phyloP scores from a whole-genome alignment of 805 yeast genomes.

The Myxozyma neotropica region DNA sequence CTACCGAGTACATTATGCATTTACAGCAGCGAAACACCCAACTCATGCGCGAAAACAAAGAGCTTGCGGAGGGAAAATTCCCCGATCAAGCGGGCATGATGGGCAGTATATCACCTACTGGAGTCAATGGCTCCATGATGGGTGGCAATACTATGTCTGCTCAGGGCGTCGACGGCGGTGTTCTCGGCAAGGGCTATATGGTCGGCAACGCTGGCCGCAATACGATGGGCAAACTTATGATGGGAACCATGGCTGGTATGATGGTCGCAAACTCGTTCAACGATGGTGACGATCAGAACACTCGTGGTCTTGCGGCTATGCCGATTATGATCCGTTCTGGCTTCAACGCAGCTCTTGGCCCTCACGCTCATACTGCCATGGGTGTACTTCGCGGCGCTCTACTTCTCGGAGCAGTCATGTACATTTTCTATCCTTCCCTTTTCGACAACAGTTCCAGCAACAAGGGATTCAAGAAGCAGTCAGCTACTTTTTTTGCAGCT shows the following conservation, averaged over 20 bases:
- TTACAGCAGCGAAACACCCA: slow-evolving; percentile 61
- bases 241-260: slow-evolving; percentile 46
- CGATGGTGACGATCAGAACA: slow-evolving; percentile 31
- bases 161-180: slow-evolving; percentile 1
- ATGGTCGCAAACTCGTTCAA: slow-evolving; percentile 38
- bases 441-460: slow-evolving; percentile 13
- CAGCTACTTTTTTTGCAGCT: slow-evolving; percentile 3
- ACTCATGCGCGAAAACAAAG: slow-evolving; percentile 55
- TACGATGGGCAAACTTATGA: slow-evolving; percentile 39
- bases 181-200: neutral
- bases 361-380: slow-evolving; percentile 27
- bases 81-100: slow-evolving; percentile 13
- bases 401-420: slow-evolving; percentile 39
- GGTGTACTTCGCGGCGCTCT: slow-evolving; percentile 36
- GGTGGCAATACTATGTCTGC: slow-evolving; percentile 2
- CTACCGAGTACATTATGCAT: slow-evolving; percentile 77
- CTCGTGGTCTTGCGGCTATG: slow-evolving; percentile 41
- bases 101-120: neutral
- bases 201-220: slow-evolving; percentile 17
- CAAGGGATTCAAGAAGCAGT: slow-evolving; percentile 19
- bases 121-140: slow-evolving; percentile 10
- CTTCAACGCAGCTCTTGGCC: slow-evolving; percentile 18
- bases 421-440: slow-evolving; percentile 39
- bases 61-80: slow-evolving; percentile 44
- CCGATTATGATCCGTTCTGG: slow-evolving; percentile 35